phyloP scores from a whole-genome alignment of 2,329 filamentous ascomycete genomes.

The Blumeria graminis region DNA sequence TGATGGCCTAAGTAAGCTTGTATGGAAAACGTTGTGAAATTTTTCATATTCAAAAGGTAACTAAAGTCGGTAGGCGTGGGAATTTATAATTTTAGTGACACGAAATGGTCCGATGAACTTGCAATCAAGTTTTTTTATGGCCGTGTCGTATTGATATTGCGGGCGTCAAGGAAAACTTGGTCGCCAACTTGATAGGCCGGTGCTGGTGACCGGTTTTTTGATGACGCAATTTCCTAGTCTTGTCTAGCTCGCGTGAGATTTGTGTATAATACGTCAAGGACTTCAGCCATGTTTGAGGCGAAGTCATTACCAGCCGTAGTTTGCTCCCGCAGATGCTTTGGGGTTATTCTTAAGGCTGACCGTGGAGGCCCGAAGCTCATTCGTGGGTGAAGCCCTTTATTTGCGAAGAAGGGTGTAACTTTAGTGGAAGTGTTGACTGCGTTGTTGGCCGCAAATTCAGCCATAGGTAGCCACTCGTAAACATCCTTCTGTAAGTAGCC shows the following conservation, averaged over 20 bases:
- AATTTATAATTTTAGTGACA: background rate
- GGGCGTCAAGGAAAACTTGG: background rate
- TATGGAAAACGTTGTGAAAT: background rate
- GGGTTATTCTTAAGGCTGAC: background rate
- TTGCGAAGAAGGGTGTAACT: background rate
- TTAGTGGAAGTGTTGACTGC: background rate
- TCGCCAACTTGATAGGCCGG: background rate
- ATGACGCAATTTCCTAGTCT: background rate
- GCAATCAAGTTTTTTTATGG: slow-evolving; percentile 1
- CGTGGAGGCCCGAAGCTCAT: background rate
- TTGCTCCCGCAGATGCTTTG: background rate
- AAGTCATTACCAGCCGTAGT: background rate
- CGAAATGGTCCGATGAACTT: slow-evolving; percentile 1
- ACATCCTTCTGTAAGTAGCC: slow-evolving; percentile 4
- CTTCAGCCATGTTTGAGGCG: background rate
- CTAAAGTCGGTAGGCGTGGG: background rate
- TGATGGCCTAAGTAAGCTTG: background rate
- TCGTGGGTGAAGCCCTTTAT: background rate
- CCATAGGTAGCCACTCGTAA: slow-evolving; percentile 1
- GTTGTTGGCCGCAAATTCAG: slow-evolving; percentile 3
- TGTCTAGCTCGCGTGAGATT: background rate
- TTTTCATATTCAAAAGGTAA: background rate
- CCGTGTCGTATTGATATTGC: slow-evolving; percentile 1
- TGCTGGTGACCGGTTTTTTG: background rate
- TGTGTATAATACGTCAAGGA: background rate